phyloP scores from a whole-genome alignment of 345 rosid genomes.

The Rhizophora apiculata region DNA sequence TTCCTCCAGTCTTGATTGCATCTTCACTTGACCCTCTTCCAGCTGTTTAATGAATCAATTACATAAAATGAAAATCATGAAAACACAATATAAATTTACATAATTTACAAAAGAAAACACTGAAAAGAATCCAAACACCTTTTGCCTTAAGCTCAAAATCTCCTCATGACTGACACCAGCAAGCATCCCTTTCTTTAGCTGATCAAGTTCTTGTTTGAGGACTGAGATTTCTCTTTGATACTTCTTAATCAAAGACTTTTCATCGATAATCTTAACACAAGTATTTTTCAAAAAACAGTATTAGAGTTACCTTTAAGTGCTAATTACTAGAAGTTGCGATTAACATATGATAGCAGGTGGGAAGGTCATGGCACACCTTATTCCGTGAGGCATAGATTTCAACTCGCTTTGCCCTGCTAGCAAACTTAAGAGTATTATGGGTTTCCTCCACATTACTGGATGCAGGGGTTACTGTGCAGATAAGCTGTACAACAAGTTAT shows the following conservation, averaged over 20 bases:
- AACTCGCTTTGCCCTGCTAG: slow-evolving; percentile 95
- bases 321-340: background rate
- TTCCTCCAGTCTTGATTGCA: slow-evolving; percentile 99
- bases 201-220: slow-evolving; percentile 93
- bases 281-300: slow-evolving; percentile 18
- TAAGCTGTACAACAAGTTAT: slow-evolving; percentile 56
- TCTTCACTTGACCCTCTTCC: slow-evolving; percentile 99
- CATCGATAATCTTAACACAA: slow-evolving; percentile 83
- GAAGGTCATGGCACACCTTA: slow-evolving; percentile 50
- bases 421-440: slow-evolving; percentile 97
- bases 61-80: background rate
- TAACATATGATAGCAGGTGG: slow-evolving; percentile 3
- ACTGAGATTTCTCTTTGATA: slow-evolving; percentile 90
- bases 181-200: slow-evolving; percentile 71
- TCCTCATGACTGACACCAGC: slow-evolving; percentile 95
- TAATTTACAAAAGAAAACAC: background rate
- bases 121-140: slow-evolving; percentile 46
- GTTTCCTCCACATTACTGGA: slow-evolving; percentile 98
- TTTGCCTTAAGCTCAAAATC: slow-evolving; percentile 76
- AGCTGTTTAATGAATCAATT: slow-evolving; percentile 40
- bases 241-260: slow-evolving; percentile 93
- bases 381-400: slow-evolving; percentile 97
- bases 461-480: slow-evolving; percentile 97
- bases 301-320: slow-evolving; percentile 13
- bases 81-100: background rate